A percentile compares a stretch with the other conserved stretches of the same genome.
phyloP scores from a whole-genome alignment of 148 eudicot species.

The Diospyros lotus region DNA sequence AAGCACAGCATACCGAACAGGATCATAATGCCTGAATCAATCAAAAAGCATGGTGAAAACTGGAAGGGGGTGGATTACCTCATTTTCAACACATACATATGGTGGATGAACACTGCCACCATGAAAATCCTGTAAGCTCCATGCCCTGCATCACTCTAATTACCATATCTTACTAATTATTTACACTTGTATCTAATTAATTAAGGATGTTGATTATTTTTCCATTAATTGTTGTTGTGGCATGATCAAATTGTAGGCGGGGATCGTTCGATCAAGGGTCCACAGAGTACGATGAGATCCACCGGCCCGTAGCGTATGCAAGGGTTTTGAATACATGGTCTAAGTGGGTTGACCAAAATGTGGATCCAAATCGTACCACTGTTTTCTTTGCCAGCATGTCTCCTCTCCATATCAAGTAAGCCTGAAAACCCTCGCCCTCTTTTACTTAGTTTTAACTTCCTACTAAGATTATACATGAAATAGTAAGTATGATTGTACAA shows the following conservation, averaged over 20 bases:
- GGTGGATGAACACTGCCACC: slow-evolving; percentile 93
- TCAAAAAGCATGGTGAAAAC: slow-evolving; percentile 60
- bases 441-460: no score
- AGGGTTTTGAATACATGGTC: slow-evolving; percentile 86
- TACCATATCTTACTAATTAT: no score
- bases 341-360: slow-evolving; percentile 67
- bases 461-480: no score
- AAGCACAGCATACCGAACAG: slow-evolving; percentile 80
- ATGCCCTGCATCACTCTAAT: no score
- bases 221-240: not conserved
- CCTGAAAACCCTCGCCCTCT: no score
- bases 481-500: no score
- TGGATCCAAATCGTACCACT: slow-evolving; percentile 62
- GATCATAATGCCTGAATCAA: slow-evolving; percentile 85
- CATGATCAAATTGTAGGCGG: slow-evolving; percentile 33
- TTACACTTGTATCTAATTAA: no score
- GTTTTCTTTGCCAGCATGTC: slow-evolving; percentile 93
- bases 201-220: not conserved
- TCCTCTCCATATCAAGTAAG: slow-evolving; percentile 96
- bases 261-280: slow-evolving; percentile 84
- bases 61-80: slow-evolving; percentile 84
- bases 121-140: slow-evolving; percentile 86
- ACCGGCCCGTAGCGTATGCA: slow-evolving; percentile 50
- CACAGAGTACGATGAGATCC: slow-evolving; percentile 74
- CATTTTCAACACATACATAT: slow-evolving; percentile 86